Percentiles rank a stretch among this genome's conserved stretches.
These are phyloP conservation scores for Coemansia sp. DNA, from an alignment of 192 early-diverging fungal genomes.

Conservation along the genomic window DNA sequence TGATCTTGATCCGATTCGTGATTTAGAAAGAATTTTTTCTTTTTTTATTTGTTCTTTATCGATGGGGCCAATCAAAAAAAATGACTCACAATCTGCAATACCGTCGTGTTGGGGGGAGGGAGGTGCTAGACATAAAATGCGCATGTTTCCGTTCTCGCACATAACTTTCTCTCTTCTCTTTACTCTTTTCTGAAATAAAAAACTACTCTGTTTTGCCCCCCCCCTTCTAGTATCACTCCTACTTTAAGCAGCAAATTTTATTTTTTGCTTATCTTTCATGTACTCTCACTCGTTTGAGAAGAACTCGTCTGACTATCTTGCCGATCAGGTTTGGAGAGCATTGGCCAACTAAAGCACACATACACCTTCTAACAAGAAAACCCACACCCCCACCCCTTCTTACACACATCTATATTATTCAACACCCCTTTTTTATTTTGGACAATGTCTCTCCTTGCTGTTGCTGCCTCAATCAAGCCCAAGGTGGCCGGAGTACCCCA, in stretches of 20 bases:
- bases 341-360: slow-evolving; percentile 27
- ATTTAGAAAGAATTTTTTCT: not conserved
- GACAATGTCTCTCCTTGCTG: slow-evolving; percentile 30
- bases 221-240: not conserved
- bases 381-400: too few relatives aligned
- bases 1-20: not conserved
- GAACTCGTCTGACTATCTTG: slow-evolving; percentile 86
- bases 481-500: not conserved
- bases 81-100: not conserved
- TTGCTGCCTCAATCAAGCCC: not conserved
- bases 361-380: not conserved
- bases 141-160: too few relatives aligned
- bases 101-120: too few relatives aligned
- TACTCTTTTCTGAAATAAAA: too few relatives aligned
- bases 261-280: slow-evolving; percentile 47
- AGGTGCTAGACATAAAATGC: not conserved
- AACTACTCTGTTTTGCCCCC: not conserved
- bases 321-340: slow-evolving; percentile 67
- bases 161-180: too few relatives aligned
- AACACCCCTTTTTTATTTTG: not conserved
- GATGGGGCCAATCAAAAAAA: slow-evolving; percentile 1
- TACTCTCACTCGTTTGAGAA: slow-evolving; percentile 83
- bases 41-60: slow-evolving; percentile 2
- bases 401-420: not conserved
- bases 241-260: not conserved